These are phyloP conservation scores for Malus hybrid DNA, from an alignment of 331 rosid species.

Conservation along the genomic window DNA sequence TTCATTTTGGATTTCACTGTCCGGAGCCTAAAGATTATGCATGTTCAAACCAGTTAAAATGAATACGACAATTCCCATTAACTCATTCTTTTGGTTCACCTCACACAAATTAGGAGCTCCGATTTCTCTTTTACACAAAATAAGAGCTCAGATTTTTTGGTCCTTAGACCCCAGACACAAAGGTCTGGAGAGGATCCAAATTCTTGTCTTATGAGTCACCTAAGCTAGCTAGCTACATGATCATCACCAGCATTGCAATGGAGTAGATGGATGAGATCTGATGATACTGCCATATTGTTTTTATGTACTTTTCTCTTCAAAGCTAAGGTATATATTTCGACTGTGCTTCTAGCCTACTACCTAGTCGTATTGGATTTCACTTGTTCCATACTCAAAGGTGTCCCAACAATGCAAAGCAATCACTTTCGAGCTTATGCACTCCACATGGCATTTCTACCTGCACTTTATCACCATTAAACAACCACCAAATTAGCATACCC, in stretches of 20 bases:
- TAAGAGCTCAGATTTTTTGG: too few relatives aligned
- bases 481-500: not conserved
- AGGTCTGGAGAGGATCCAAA: too few relatives aligned
- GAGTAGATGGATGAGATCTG: conserved; percentile 15
- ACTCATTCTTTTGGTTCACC: rapidly evolving
- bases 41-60: too few relatives aligned
- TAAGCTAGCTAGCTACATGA: not conserved
- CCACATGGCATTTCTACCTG: conserved; percentile 39
- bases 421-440: conserved; percentile 25
- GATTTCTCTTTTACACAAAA: too few relatives aligned
- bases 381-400: conserved; percentile 60
- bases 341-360: not conserved
- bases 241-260: not conserved
- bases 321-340: conserved; percentile 45
- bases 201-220: not conserved
- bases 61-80: too few relatives aligned
- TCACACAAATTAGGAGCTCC: too few relatives aligned
- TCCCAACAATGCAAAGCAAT: conserved; percentile 12
- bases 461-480: conserved; percentile 4
- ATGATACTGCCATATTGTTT: conserved; percentile 5
- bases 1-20: too few relatives aligned
- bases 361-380: conserved; percentile 31
- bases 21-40: too few relatives aligned
- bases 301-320: conserved; percentile 44
- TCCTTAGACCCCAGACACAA: too few relatives aligned